phyloP scores from a whole-genome alignment of 2,329 filamentous ascomycete genomes.

The Alternaria alternata region DNA sequence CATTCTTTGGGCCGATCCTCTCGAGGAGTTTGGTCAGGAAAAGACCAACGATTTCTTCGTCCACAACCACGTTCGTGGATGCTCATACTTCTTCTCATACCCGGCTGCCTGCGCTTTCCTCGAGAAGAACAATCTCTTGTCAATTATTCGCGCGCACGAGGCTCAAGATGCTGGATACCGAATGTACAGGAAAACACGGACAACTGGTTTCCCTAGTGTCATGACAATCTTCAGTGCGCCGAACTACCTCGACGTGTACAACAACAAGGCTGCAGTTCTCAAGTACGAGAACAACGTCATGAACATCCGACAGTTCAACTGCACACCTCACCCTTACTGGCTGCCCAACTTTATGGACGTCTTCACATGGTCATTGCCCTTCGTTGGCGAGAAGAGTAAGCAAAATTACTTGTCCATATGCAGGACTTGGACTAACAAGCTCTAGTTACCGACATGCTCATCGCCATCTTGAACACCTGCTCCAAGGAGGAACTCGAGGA shows the following conservation, averaged over 20 bases:
- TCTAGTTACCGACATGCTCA: conserved; percentile 91
- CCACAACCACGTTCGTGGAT: conserved; percentile 97
- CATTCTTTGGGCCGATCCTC: conserved; percentile 96
- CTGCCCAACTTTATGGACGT: conserved; percentile 99
- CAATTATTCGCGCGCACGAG: conserved; percentile 96
- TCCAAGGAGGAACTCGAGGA: conserved; percentile 97
- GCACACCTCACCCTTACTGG: conserved; percentile 99
- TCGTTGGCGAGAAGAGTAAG: conserved; percentile 88
- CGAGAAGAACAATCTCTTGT: conserved; percentile 98
- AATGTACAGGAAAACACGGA: conserved; percentile 99
- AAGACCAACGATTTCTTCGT: conserved; percentile 98
- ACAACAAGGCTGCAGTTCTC: conserved; percentile 98
- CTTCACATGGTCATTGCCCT: conserved; percentile 99
- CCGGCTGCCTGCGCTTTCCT: conserved; percentile 96
- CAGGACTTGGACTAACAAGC: conserved; percentile 25
- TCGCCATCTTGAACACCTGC: conserved; percentile 96
- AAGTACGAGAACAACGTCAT: conserved; percentile 99
- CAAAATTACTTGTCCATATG: background rate
- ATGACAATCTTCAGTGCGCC: conserved; percentile 99
- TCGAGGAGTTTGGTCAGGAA: conserved; percentile 98
- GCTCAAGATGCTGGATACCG: conserved; percentile 98
- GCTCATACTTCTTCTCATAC: conserved; percentile 99
- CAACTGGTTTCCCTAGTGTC: conserved; percentile 96
- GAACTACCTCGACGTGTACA: conserved; percentile 99
- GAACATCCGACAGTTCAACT: conserved; percentile 99